Base-by-base conservation (phyloP, 768 basidiomycete species). In the Kwoniella sp. region DNA sequence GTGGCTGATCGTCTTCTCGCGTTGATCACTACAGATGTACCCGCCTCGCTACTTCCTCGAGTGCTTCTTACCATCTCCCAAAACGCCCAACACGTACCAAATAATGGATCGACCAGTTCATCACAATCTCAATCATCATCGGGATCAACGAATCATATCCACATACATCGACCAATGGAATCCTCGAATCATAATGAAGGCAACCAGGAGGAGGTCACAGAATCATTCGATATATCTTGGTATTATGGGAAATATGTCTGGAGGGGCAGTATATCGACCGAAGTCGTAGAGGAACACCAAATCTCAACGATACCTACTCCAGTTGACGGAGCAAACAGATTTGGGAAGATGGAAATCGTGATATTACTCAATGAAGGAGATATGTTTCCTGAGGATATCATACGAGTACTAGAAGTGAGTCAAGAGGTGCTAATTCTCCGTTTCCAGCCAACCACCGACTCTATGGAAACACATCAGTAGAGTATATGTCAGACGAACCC, bases 401-500 rank as follows among this genome's bases (percentile, higher is more conserved):
- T 66, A 25, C 50, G 48, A 33, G 47, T 61, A 12, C 30, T 66
- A 22, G 59, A 60, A 36, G 64, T 66, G 59, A 44, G 64, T 66
- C 15, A 25, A 27, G 25, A 6, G 13, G 4, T 24, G 30, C 12
- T 51, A 26, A 15, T 26, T 49, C 5, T 6, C 13, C 33, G 6
- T 33, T 6, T 33, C 33, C 33, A 33, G 33, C 13, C 33, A n/a
- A n/a, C n/a, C n/a, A n/a, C n/a, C n/a, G n/a, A n/a, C n/a, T n/a
- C n/a, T n/a, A n/a, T n/a, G n/a, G n/a, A n/a, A n/a, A n/a, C n/a
- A n/a, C n/a, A n/a, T n/a, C n/a, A n/a, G n/a, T n/a, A n/a, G n/a
- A n/a, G n/a, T n/a, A n/a, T n/a, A n/a, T n/a, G n/a, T n/a, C n/a
- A n/a, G n/a, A n/a, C n/a, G n/a, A n/a, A n/a, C n/a, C n/a, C n/a